Evolutionary conservation across 129 eudicot genomes (phyloP).

Genomic region (Mikania micrantha): DNA sequence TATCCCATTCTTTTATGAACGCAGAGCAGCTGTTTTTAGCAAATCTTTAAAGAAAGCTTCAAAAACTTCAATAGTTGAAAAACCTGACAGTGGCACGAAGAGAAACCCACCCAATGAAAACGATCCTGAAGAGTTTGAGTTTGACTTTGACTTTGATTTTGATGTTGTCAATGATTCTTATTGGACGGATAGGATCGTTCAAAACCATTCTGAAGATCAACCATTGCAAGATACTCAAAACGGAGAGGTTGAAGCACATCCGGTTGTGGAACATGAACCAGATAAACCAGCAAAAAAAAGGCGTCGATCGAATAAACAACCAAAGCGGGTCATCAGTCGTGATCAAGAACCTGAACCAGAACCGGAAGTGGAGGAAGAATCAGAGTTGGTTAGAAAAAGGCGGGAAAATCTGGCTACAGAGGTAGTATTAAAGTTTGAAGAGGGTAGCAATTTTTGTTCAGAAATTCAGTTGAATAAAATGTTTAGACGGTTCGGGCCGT

Average conservation of each 20-base stretch:
- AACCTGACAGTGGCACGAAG: conserved; percentile 35
- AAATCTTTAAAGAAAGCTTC: conserved; percentile 27
- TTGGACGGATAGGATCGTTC: conserved; percentile 84
- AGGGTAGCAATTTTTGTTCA: conserved; percentile 42
- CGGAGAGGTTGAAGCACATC: conserved; percentile 27
- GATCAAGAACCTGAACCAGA: conserved; percentile 1
- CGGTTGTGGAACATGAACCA: conserved; percentile 26
- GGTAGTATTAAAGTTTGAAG: conserved; percentile 53
- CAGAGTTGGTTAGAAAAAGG: conserved; percentile 30
- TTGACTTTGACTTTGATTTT: conserved; percentile 38
- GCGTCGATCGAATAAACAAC: conserved; percentile 36
- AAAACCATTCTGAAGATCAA: conserved; percentile 62
- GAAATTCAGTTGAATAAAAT: conserved; percentile 48
- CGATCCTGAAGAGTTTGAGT: conserved; percentile 40
- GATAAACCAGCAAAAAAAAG: conserved; percentile 35
- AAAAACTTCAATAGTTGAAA: conserved; percentile 17
- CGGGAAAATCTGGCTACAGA: conserved; percentile 56
- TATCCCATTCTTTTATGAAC: conserved; percentile 47
- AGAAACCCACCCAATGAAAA: conserved; percentile 25
- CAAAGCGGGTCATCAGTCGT: conserved; percentile 23
- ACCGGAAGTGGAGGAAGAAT: conserved; percentile 21
- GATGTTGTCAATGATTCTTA: conserved; percentile 75
- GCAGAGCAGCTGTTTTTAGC: conserved; percentile 46
- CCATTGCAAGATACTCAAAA: conserved; percentile 37
- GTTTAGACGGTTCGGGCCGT: conserved; percentile 72